phyloP scores from a whole-genome alignment of 768 basidiomycete genomes.

The Boletus subcaerulescens region DNA sequence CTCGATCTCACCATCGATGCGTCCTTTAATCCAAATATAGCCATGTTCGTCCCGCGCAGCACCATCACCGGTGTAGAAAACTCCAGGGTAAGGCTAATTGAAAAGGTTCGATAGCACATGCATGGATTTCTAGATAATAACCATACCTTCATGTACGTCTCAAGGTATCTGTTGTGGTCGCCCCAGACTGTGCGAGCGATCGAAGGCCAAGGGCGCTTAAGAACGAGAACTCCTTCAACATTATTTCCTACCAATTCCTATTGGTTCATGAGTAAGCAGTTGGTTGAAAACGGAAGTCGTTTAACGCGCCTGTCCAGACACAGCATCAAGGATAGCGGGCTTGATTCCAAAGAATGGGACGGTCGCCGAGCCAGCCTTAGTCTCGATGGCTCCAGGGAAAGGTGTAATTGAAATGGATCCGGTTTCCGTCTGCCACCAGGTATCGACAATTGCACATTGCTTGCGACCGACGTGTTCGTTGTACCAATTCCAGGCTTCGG shows the following conservation, averaged over 20 bases:
- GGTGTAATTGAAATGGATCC: slow-evolving; percentile 95
- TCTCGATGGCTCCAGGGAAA: slow-evolving; percentile 92
- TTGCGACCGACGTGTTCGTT: slow-evolving; percentile 88
- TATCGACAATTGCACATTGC: slow-evolving; percentile 93
- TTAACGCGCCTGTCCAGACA: slow-evolving; percentile 57
- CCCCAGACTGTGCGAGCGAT: slow-evolving; percentile 90
- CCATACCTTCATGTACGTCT: slow-evolving; percentile 66
- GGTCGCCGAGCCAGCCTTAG: slow-evolving; percentile 95
- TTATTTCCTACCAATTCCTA: slow-evolving; percentile 71
- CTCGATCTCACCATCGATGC: slow-evolving; percentile 74
- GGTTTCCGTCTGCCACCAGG: slow-evolving; percentile 98
- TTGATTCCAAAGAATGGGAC: slow-evolving; percentile 98
- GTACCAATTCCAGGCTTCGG: slow-evolving; percentile 99
- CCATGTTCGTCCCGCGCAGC: slow-evolving; percentile 92
- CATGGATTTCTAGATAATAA: slow-evolving; percentile 22
- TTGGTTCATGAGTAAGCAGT: background rate
- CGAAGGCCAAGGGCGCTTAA: slow-evolving; percentile 91
- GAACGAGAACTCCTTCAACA: slow-evolving; percentile 87
- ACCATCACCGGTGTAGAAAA: slow-evolving; percentile 97
- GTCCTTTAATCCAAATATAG: slow-evolving; percentile 98
- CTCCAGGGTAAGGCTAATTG: slow-evolving; percentile 73
- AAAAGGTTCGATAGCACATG: slow-evolving; percentile 34
- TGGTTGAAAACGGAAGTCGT: background rate
- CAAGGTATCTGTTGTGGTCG: slow-evolving; percentile 85
- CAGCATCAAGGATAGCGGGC: slow-evolving; percentile 81